Evolutionary conservation across 2,329 filamentous ascomycete genomes (phyloP).

Genomic region (Knufia petricola): DNA sequence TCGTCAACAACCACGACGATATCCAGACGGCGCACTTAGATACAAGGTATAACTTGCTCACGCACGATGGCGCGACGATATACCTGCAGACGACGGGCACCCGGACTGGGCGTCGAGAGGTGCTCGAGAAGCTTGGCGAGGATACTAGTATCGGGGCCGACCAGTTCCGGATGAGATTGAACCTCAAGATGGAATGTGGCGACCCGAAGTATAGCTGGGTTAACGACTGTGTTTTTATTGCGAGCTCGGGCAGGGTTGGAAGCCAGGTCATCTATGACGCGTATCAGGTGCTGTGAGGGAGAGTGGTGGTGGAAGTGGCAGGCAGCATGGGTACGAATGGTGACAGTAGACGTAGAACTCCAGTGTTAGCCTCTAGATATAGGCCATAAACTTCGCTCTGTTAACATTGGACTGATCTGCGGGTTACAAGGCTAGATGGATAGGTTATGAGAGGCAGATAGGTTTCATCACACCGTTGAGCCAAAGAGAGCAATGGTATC

Average conservation of each 20-base stretch:
- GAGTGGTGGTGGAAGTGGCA: too few species aligned
- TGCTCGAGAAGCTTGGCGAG: slow-evolving; percentile 22
- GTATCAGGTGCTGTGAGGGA: slow-evolving; percentile 1
- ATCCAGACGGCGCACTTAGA: slow-evolving; percentile 25
- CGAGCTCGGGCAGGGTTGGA: not conserved
- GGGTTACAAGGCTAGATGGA: too few species aligned
- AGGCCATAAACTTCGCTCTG: too few species aligned
- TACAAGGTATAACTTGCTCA: slow-evolving; percentile 24
- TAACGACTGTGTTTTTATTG: slow-evolving; percentile 11
- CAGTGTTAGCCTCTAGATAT: too few species aligned
- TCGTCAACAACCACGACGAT: slow-evolving; percentile 14
- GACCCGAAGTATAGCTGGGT: slow-evolving; percentile 25
- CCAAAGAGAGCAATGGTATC: too few species aligned
- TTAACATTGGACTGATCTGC: too few species aligned
- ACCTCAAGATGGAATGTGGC: slow-evolving; percentile 25
- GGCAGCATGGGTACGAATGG: too few species aligned
- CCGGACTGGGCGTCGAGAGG: slow-evolving; percentile 19
- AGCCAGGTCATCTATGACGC: slow-evolving; percentile 16
- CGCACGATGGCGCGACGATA: slow-evolving; percentile 24
- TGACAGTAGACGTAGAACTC: too few species aligned
- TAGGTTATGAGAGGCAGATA: too few species aligned
- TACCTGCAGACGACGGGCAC: slow-evolving; percentile 25
- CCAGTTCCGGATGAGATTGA: slow-evolving; percentile 25
- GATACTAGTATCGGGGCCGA: slow-evolving; percentile 19
- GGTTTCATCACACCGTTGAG: too few species aligned